Conservation (phyloP, 257 asterid genomes). For the Coffea canephora region DNA sequence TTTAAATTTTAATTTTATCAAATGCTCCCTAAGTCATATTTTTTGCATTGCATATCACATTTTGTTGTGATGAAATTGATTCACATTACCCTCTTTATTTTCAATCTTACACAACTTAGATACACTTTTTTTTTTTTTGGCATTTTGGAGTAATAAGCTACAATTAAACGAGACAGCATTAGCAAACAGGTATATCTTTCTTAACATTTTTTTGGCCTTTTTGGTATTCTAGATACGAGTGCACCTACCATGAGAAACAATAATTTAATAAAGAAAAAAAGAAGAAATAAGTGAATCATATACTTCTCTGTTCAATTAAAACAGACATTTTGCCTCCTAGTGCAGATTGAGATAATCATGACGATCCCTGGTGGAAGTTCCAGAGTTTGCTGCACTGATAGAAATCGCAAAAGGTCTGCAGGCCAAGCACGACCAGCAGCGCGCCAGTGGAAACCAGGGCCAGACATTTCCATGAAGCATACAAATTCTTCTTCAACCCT, state of each 20-base stretch:
- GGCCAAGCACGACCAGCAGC: conserved; percentile 28
- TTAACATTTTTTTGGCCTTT: background rate
- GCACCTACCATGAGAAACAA: no score
- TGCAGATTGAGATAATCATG: background rate
- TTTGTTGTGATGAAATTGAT: no score
- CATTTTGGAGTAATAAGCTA: background rate
- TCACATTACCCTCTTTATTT: no score
- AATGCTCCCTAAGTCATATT: no score
- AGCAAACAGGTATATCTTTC: background rate
- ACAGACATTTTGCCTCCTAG: background rate
- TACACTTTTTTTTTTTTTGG: no score
- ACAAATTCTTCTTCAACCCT: conserved; percentile 18
- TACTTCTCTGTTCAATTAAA: background rate
- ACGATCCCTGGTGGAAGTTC: background rate
- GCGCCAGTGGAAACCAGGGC: conserved; percentile 25
- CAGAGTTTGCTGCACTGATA: conserved; percentile 22
- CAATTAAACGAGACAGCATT: background rate
- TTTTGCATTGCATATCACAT: no score
- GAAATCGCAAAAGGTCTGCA: conserved; percentile 42
- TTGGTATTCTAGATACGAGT: background rate
- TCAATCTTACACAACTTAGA: no score
- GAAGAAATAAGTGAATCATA: background rate
- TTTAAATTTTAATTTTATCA: no score
- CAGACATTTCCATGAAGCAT: conserved; percentile 24
- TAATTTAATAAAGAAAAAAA: no score